Evolutionary conservation across 129 eudicot genomes (phyloP), one percentile per base, ranked within the genome.

Genomic region (Saposhnikovia divaricata): DNA sequence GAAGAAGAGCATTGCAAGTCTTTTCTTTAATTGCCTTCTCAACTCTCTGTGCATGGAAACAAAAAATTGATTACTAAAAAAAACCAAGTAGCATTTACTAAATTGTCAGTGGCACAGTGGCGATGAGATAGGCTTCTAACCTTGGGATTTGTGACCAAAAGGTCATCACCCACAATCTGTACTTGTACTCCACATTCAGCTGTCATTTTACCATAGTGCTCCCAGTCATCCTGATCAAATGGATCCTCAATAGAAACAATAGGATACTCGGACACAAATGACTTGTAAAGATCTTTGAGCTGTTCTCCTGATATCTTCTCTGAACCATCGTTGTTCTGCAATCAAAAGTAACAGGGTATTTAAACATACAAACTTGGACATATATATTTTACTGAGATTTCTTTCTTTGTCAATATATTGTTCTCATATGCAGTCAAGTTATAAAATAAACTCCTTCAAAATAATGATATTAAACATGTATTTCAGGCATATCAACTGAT

Each of bases 181-280:
- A 95, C 98, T 90, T 92, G 76, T 9, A 89, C 90, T 42, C 98
- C 97, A 19, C 86, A 77, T 85, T 95, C 98, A 37, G 80, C 78
- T 4, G 98, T 95, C 85, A 95, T 77, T 84, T 87, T 88, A 55
- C 91, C 85, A 14, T 95, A 95, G 86, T 88, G 92, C 69, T 89
- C 97, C 98, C 98, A 95, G 85, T 95, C 98, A 85, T 95, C 98
- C 78, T 95, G 98, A 82, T 95, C 98, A 90, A 95, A 95, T 48
- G 97, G 98, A 78, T 95, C 98, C 79, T 95, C 98, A 66, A 95
- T 95, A 19, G 98, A 95, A 45, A 95, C 96, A 80, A 95, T 92
- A 34, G 98, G 98, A 87, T 95, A 95, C 80, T 95, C 98, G 31
- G 79, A 40, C 38, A 80, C 91, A 76, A 92, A 95, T 10, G 98